phyloP scores from a whole-genome alignment of 768 basidiomycete species.

The Rickenella mellea region DNA sequence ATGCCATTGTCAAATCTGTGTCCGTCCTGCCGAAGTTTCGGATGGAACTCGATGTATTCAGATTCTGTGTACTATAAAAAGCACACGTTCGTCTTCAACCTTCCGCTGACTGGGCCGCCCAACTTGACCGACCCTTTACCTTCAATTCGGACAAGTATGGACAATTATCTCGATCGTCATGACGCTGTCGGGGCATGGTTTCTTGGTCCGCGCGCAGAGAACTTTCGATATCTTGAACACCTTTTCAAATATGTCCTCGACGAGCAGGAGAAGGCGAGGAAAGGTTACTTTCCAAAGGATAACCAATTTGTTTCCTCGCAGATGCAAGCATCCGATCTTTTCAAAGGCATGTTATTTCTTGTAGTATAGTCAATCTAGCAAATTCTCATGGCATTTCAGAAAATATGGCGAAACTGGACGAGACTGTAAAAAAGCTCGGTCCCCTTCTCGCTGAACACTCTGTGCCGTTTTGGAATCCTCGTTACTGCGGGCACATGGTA shows the following conservation, averaged over 20 bases:
- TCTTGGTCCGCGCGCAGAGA: slow-evolving; percentile 30
- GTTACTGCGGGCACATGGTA: slow-evolving; percentile 33
- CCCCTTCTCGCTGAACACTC: slow-evolving; percentile 19
- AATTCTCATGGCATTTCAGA: slow-evolving; percentile 13
- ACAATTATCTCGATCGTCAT: too few species aligned
- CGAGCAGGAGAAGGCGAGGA: slow-evolving; percentile 14
- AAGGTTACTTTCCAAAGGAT: slow-evolving; percentile 22
- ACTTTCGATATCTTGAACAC: slow-evolving; percentile 17
- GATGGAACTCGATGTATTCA: too few species aligned
- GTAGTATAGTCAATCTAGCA: slow-evolving; percentile 8
- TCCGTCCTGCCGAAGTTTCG: too few species aligned
- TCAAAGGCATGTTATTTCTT: slow-evolving; percentile 14
- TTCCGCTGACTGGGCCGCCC: too few species aligned
- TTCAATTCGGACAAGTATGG: too few species aligned
- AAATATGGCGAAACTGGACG: slow-evolving; percentile 13
- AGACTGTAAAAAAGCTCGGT: slow-evolving; percentile 9
- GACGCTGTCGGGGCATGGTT: too few species aligned
- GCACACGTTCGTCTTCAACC: too few species aligned
- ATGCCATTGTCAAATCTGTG: too few species aligned
- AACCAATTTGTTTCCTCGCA: not conserved
- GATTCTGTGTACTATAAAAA: too few species aligned
- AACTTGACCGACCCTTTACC: too few species aligned
- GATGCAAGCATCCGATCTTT: not conserved
- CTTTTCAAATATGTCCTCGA: slow-evolving; percentile 18
- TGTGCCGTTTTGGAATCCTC: slow-evolving; percentile 29